These are phyloP conservation scores for Starmerella stigmatis DNA, from an alignment of 805 yeast species.

Conservation along the genomic window DNA sequence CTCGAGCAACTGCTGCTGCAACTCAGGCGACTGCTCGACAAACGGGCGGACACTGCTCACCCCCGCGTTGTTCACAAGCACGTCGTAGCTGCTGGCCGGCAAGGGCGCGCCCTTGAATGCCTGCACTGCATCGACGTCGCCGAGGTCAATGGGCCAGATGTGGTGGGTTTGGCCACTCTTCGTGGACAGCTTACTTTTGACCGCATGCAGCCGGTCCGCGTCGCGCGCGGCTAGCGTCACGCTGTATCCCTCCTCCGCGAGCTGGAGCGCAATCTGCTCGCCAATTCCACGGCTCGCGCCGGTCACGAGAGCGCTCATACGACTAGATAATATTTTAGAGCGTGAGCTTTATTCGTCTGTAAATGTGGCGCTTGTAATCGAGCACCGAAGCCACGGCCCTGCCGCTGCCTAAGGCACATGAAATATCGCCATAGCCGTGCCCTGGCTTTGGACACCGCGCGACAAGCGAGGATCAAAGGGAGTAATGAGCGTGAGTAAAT, in stretches of 20 bases:
- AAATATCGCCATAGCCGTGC: too few species aligned
- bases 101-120: conserved; percentile 26
- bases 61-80: conserved; percentile 45
- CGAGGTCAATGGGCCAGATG: conserved; percentile 17
- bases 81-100: conserved; percentile 30
- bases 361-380: too few species aligned
- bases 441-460: too few species aligned
- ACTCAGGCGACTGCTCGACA: conserved; percentile 33
- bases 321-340: too few species aligned
- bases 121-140: conserved; percentile 8
- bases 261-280: conserved; percentile 39
- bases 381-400: too few species aligned
- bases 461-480: neutral
- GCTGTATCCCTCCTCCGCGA: conserved; percentile 44
- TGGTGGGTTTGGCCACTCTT: conserved; percentile 15
- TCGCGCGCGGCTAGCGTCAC: conserved; percentile 45
- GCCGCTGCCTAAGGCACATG: too few species aligned
- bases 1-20: conserved; percentile 35
- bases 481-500: too few species aligned
- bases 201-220: conserved; percentile 30
- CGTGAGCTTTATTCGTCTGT: too few species aligned
- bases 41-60: conserved; percentile 47
- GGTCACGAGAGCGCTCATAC: conserved; percentile 39
- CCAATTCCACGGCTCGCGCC: conserved; percentile 71
- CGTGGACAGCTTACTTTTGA: conserved; percentile 20